Evolutionary conservation across 2,329 filamentous ascomycete species (phyloP).

Genomic region (Curvularia sp.): DNA sequence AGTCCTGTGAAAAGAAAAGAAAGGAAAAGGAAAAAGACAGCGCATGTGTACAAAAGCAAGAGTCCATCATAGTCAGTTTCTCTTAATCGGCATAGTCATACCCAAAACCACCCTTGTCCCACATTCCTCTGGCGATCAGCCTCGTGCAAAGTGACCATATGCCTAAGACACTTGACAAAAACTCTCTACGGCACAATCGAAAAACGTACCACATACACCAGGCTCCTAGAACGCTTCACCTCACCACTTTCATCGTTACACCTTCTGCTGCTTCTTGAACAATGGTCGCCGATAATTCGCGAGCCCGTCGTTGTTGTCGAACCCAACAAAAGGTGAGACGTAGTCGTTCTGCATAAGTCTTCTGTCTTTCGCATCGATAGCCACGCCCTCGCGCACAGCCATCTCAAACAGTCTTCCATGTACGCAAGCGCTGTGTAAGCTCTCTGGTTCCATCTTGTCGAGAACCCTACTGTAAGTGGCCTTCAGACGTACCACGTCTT

Average conservation of each 20-base stretch:
- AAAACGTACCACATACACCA: neutral
- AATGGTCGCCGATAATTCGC: constrained; percentile 5
- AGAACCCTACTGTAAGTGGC: constrained; percentile 23
- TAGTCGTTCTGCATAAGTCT: constrained; percentile 24
- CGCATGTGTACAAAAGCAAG: neutral
- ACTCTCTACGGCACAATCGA: too few relatives aligned
- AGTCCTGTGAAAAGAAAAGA: neutral
- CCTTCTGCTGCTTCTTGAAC: constrained; percentile 6
- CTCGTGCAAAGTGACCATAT: neutral
- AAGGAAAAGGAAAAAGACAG: neutral
- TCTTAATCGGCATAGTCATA: neutral
- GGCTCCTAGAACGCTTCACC: neutral
- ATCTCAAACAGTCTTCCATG: constrained; percentile 14
- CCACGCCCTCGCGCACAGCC: neutral
- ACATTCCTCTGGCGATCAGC: neutral
- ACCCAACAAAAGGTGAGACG: constrained; percentile 1
- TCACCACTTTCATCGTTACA: neutral
- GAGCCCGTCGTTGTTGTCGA: constrained; percentile 11
- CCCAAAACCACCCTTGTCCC: neutral
- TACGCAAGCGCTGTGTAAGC: constrained; percentile 24
- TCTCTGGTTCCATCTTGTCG: neutral
- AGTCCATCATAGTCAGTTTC: neutral
- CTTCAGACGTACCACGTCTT: constrained; percentile 29
- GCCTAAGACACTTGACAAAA: neutral
- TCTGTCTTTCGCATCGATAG: neutral